phyloP scores from a whole-genome alignment of 2,329 filamentous ascomycete genomes.

The Colletotrichum simmondsii region DNA sequence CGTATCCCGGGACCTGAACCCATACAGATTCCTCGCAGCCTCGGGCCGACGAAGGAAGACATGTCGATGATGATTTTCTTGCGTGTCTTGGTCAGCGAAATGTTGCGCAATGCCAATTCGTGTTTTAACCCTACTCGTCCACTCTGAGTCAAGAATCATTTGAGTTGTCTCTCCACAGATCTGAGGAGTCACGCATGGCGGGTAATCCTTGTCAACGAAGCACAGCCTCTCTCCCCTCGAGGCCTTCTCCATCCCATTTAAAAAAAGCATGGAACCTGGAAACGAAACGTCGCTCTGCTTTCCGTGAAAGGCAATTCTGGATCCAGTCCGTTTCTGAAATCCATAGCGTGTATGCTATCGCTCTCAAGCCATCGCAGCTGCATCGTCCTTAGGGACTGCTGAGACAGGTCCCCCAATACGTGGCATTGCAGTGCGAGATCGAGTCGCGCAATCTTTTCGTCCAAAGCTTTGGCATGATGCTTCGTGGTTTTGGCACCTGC shows the following conservation, averaged over 20 bases:
- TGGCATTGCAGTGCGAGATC: not conserved
- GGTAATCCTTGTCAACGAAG: constrained; percentile 5
- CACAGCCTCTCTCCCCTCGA: not conserved
- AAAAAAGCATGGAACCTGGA: not conserved
- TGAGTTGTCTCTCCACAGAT: not conserved
- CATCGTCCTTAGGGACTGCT: not conserved
- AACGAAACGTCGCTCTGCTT: constrained; percentile 23
- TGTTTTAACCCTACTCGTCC: not conserved
- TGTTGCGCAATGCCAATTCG: too few species aligned
- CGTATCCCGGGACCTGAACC: not conserved
- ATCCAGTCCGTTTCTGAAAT: constrained; percentile 21
- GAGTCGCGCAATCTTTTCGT: not conserved
- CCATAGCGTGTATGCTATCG: constrained; percentile 22
- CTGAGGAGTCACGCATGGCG: not conserved
- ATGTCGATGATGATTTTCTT: not conserved
- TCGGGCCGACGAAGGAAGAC: not conserved
- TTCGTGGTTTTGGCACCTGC: not conserved
- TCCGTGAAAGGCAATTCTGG: not conserved
- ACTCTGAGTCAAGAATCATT: not conserved
- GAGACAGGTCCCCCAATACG: not conserved
- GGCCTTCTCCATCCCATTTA: not conserved
- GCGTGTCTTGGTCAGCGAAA: too few species aligned
- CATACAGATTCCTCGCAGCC: not conserved
- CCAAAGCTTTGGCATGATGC: not conserved
- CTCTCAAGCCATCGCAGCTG: too few species aligned